Evolutionary conservation across 768 basidiomycete species (phyloP).

Genomic region (Austroboletus festivus): DNA sequence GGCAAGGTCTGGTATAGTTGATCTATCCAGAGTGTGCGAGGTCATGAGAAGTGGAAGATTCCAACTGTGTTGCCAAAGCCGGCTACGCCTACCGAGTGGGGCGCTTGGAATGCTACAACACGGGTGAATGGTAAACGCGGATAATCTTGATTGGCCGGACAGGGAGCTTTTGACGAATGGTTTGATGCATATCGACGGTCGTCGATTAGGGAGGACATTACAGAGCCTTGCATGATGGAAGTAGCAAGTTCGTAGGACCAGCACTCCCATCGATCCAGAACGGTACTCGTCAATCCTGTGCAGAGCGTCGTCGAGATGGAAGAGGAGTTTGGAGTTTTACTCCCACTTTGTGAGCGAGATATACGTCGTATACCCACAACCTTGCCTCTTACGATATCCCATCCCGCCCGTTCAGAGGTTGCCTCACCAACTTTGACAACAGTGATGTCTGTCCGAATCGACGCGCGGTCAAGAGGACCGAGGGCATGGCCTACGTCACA

Average conservation of each 20-base stretch:
- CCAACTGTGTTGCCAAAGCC: slow-evolving; percentile 74
- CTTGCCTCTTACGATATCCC: slow-evolving; percentile 59
- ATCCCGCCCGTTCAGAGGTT: slow-evolving; percentile 71
- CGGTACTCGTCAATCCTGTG: slow-evolving; percentile 55
- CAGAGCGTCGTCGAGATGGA: slow-evolving; percentile 12
- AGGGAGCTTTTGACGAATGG: slow-evolving; percentile 1
- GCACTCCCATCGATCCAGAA: slow-evolving; percentile 78
- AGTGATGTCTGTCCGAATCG: slow-evolving; percentile 46
- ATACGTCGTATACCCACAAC: slow-evolving; percentile 71
- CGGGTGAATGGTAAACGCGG: slow-evolving; percentile 81
- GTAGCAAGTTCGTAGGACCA: slow-evolving; percentile 70
- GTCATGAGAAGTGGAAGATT: slow-evolving; percentile 25
- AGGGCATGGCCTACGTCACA: slow-evolving; percentile 25
- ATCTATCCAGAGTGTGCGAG: too few relatives aligned
- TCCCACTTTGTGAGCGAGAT: slow-evolving; percentile 41
- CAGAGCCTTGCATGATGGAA: slow-evolving; percentile 46
- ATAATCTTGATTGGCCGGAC: slow-evolving; percentile 17
- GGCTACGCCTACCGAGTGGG: slow-evolving; percentile 52
- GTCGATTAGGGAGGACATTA: slow-evolving; percentile 46
- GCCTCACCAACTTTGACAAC: slow-evolving; percentile 53
- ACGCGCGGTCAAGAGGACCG: slow-evolving; percentile 37
- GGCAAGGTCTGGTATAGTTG: too few relatives aligned
- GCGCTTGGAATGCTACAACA: slow-evolving; percentile 55
- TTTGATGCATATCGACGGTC: slow-evolving; percentile 14
- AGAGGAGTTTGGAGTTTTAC: slow-evolving; percentile 20